phyloP scores from a whole-genome alignment of 2,329 filamentous ascomycete genomes.

The Trichoderma sp. region DNA sequence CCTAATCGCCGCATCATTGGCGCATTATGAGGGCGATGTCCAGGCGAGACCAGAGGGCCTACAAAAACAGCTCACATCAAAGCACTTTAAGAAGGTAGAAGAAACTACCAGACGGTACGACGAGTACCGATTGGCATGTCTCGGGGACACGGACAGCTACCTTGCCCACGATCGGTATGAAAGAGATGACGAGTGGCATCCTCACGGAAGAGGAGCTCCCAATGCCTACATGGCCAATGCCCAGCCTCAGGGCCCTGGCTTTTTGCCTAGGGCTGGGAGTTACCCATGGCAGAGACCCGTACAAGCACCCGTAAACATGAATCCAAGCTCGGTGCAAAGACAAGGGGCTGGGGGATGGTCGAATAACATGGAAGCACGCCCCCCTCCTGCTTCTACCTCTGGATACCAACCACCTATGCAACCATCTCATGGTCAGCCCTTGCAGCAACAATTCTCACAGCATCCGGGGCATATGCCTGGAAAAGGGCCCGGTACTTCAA shows the following conservation, averaged over 20 bases:
- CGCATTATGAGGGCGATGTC: constrained; percentile 18
- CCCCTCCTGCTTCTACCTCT: background rate
- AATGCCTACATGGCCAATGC: background rate
- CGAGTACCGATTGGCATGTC: constrained; percentile 9
- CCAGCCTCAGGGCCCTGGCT: constrained; percentile 4
- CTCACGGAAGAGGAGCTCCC: background rate
- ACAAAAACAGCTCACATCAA: constrained; percentile 17
- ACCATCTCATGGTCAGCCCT: constrained; percentile 7
- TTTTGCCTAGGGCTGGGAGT: constrained; percentile 1
- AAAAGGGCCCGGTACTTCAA: background rate
- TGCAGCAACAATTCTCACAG: constrained; percentile 6
- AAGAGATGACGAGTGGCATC: constrained; percentile 12
- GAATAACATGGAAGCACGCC: background rate
- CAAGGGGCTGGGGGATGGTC: constrained; percentile 1
- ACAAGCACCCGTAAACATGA: constrained; percentile 10
- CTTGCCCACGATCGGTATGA: constrained; percentile 16
- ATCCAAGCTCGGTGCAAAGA: constrained; percentile 6
- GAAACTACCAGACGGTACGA: constrained; percentile 17
- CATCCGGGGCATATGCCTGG: background rate
- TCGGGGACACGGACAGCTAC: constrained; percentile 15
- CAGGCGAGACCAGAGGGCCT: background rate
- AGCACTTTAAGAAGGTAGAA: constrained; percentile 18
- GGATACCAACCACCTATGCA: constrained; percentile 3
- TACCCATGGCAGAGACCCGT: constrained; percentile 7
- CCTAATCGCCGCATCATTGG: constrained; percentile 20